Conservation (phyloP, 2,329 filamentous ascomycete species). For the Curvularia verruculosa region DNA sequence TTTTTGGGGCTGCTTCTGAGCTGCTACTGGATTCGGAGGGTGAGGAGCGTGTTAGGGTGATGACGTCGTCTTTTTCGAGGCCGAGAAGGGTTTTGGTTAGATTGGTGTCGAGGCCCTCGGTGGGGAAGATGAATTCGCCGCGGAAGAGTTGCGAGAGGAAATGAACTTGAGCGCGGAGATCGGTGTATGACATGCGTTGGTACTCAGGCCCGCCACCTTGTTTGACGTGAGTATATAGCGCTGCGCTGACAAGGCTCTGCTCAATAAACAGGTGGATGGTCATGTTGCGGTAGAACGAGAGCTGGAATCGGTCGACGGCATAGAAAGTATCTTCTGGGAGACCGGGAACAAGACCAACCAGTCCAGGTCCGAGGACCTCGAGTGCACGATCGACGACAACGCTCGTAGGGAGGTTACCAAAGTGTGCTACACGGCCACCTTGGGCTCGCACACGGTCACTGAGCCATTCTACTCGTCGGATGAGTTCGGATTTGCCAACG, state of each 20-base stretch:
- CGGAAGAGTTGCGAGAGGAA: constrained; percentile 92
- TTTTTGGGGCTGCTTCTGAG: constrained; percentile 23
- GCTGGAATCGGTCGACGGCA: constrained; percentile 90
- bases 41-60: constrained; percentile 65
- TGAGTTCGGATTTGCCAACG: constrained; percentile 84
- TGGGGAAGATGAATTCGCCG: constrained; percentile 95
- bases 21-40: constrained; percentile 45
- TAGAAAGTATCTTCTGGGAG: constrained; percentile 92
- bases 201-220: constrained; percentile 82
- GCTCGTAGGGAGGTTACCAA: constrained; percentile 77
- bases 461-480: constrained; percentile 89
- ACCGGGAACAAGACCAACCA: constrained; percentile 80
- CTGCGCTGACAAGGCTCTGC: constrained; percentile 86
- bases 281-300: constrained; percentile 99
- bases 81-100: constrained; percentile 78
- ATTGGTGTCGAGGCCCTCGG: constrained; percentile 80
- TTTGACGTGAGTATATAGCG: constrained; percentile 90
- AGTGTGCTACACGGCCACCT: constrained; percentile 91
- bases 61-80: constrained; percentile 78
- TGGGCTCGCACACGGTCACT: constrained; percentile 80
- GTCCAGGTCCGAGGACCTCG: constrained; percentile 86
- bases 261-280: constrained; percentile 97
- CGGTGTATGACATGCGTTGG: constrained; percentile 77
- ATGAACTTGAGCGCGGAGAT: constrained; percentile 77
- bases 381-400: constrained; percentile 87